Evolutionary conservation across 345 rosid genomes (phyloP), one percentile per base, ranked within the genome.

Genomic region (Excoecaria agallocha): DNA sequence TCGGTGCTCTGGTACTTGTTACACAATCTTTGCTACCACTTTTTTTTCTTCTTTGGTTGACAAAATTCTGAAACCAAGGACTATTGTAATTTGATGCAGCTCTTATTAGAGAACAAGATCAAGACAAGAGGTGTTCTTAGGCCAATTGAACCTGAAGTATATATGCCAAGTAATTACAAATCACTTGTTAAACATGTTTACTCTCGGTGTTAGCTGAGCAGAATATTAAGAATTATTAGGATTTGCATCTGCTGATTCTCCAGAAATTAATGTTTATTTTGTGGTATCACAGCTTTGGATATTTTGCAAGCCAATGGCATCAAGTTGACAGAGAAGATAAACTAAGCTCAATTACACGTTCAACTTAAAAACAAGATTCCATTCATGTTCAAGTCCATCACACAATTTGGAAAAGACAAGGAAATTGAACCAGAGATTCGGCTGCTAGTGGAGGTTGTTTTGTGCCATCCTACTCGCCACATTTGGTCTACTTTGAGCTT

Each of bases 91-190:
- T 41, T 57, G 49, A 73, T 77, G 74, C 89, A 94, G 98, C 89
- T 92, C 48, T 74, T 94, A 63, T 85, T 92, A 13, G 88, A 75
- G 81, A 88, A 89, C 86, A 89, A 91, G 88, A 84, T 94, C 78
- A 89, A 84, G 83, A 86, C 85, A 43, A 82, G 90, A 84, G 97
- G 98, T 3, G 91, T 94, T 45, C 72, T 94, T 48, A 87, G 98
- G 76, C 98, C 98, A 3, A 78, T 87, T 15, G 87, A 82, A 79
- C 95, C 95, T 46, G 98, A 91, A 87, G 97, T 94, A 4, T 92
- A 94, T 77, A 41, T 82, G 60, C 96, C 97, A 85, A 94, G 98
- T 92, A 86, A 70, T 49, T 65, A 12, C 61, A 22, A 24, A 25
- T 62, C 24, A 11, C 39, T 57, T 4, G 11, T 2, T 38, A 25